A percentile compares a stretch with the other conserved stretches of the same genome.
Conservation (phyloP, 1,284 basidiomycete species). For the Ceratobasidium sp. region DNA sequence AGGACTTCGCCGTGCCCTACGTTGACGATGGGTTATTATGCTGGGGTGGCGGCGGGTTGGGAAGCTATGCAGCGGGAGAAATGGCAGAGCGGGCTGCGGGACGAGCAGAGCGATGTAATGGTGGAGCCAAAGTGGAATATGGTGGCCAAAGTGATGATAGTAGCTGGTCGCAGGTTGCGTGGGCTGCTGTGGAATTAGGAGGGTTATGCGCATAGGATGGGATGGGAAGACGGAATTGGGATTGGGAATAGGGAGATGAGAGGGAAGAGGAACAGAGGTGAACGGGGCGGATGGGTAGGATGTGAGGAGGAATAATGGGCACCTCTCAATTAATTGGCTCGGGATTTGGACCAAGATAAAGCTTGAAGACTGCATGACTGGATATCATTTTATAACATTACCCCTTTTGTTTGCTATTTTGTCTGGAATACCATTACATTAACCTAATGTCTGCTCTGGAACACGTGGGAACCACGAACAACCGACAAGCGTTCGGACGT, state of each 20-base stretch:
- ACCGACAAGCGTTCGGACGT: no score
- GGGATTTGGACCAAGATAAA: background rate
- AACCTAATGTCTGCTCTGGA: background rate
- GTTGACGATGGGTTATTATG: background rate
- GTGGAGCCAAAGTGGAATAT: background rate
- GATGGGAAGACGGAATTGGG: background rate
- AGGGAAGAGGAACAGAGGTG: no score
- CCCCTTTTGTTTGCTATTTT: background rate
- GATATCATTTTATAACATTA: slow-evolving; percentile 3
- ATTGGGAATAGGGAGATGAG: no score
- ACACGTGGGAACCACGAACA: no score
- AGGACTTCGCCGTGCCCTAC: background rate
- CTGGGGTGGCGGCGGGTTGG: background rate
- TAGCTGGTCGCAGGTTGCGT: background rate
- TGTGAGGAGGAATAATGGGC: background rate
- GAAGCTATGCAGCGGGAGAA: background rate
- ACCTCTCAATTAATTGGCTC: background rate
- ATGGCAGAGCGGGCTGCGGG: background rate
- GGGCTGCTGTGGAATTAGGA: background rate
- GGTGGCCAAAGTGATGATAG: background rate
- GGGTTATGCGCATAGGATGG: background rate
- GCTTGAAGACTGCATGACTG: background rate
- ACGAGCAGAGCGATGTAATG: background rate
- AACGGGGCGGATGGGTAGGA: no score
- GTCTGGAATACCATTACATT: background rate